Evolutionary conservation across 2,329 filamentous ascomycete genomes (phyloP).

Genomic region (Cladophialophora bantiana): DNA sequence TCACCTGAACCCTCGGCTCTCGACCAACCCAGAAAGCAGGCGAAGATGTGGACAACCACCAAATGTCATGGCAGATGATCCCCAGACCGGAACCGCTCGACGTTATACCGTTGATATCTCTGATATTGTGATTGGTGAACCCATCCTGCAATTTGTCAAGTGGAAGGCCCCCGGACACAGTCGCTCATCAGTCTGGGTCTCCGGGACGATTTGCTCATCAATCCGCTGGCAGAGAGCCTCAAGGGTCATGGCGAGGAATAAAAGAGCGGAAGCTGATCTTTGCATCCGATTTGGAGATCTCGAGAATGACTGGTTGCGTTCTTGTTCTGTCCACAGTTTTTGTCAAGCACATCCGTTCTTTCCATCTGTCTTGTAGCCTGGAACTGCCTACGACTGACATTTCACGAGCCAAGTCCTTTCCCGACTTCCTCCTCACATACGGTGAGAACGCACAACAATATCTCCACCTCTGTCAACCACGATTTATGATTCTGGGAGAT

Average conservation of each 20-base stretch:
- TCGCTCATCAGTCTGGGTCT: neutral
- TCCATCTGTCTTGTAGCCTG: too few relatives aligned
- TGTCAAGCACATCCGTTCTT: neutral
- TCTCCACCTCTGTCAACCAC: neutral
- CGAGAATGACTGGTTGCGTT: neutral
- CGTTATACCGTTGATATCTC: neutral
- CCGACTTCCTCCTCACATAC: conserved; percentile 9
- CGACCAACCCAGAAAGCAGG: neutral
- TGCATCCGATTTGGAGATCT: neutral
- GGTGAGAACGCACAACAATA: neutral
- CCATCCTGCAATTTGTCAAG: conserved; percentile 14
- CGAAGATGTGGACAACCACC: neutral
- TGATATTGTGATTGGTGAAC: neutral
- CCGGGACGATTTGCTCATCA: neutral
- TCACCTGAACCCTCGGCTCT: neutral
- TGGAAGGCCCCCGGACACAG: neutral
- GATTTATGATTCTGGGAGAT: neutral
- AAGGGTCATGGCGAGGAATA: neutral
- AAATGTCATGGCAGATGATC: neutral
- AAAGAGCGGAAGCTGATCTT: neutral
- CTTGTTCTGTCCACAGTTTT: neutral
- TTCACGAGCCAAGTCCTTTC: too few relatives aligned
- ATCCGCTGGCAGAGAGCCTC: conserved; percentile 8
- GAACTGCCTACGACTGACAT: too few relatives aligned
- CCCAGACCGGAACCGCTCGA: conserved; percentile 4